Evolutionary conservation across 495 filamentous ascomycete species (phyloP).

Genomic region (Penicillium pancosmium): DNA sequence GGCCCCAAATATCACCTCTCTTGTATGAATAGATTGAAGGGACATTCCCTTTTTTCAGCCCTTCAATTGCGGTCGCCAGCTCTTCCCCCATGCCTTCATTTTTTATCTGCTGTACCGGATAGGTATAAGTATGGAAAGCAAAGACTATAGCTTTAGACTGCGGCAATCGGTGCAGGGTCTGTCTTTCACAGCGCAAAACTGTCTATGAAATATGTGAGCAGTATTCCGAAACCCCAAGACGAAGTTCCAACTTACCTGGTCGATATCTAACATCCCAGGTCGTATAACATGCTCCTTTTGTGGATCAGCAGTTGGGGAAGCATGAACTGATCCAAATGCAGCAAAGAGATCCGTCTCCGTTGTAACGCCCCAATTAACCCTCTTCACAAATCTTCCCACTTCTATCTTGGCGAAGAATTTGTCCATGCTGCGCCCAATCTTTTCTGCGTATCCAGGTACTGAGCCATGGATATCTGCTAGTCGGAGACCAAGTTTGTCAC

Average conservation of each 20-base stretch:
- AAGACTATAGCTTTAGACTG: constrained; percentile 69
- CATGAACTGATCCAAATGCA: constrained; percentile 44
- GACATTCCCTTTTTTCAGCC: constrained; percentile 67
- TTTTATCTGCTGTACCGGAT: constrained; percentile 67
- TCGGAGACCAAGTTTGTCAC: constrained; percentile 61
- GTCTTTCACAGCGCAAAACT: constrained; percentile 70
- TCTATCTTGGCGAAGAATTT: constrained; percentile 63
- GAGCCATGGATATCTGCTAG: constrained; percentile 71
- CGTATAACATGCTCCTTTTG: constrained; percentile 44
- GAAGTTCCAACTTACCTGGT: constrained; percentile 39
- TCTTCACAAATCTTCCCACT: constrained; percentile 40
- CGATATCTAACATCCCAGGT: constrained; percentile 50
- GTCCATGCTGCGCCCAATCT: constrained; percentile 77
- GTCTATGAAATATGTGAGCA: constrained; percentile 40
- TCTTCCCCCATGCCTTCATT: constrained; percentile 66
- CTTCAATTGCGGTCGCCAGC: constrained; percentile 72
- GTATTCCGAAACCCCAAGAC: neutral
- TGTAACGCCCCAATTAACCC: constrained; percentile 66
- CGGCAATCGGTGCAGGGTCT: constrained; percentile 75
- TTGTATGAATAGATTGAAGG: constrained; percentile 73
- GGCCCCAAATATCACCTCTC: constrained; percentile 62
- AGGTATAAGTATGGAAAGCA: constrained; percentile 79
- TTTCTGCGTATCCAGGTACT: constrained; percentile 68
- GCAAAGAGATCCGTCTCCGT: constrained; percentile 59
- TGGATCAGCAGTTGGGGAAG: constrained; percentile 32